Evolutionary conservation across 2,329 filamentous ascomycete species (phyloP), one percentile per base, ranked within the genome.

Genomic region (Fusarium sp.): DNA sequence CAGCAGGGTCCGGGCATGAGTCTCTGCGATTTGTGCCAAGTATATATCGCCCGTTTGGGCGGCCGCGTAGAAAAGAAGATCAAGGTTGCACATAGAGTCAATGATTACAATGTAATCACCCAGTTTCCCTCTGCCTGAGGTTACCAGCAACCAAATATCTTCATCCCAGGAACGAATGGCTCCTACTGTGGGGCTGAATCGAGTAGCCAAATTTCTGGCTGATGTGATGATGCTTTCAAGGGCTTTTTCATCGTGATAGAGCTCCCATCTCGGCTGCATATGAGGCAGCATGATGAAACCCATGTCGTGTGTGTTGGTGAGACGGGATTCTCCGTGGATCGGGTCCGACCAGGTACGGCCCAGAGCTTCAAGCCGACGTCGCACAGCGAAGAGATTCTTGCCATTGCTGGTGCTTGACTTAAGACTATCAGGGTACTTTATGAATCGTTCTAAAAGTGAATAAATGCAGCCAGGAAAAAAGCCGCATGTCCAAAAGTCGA

Each of bases 291-390:
- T 83, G 43, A 89, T 89, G 73, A 90, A 89, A 0, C 87, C 87
- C 70, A 90, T 83, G 59, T 89, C 88, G 66, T 90, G 88, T 0
- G 87, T 89, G 68, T 88, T 86, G 6, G 82, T 88, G 27, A 85
- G 83, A 70, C 70, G 78, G 18, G 82, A 76, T 78, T 84, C 85
- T n/a, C 67, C 74, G 56, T 84, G 61, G 7, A 58, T 35, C 11
- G 71, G 68, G n/a, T 32, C 39, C 7, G 71, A 65, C 68, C 69
- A 70, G 25, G 70, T 30, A 60, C 35, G 74, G 73, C 20, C 43
- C 1, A 72, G 45, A 11, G 61, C 30, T 57, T 57, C 32, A 37
- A 57, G 20, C 14, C 23, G 54, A n/a, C 16, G 20, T 35, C 54
- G 54, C 32, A 57, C 4, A 25, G 54, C 32, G 20, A 6, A 34